Evolutionary conservation across 768 basidiomycete genomes (phyloP), one percentile per base, ranked within the genome.

Genomic region (Suillus subluteus): DNA sequence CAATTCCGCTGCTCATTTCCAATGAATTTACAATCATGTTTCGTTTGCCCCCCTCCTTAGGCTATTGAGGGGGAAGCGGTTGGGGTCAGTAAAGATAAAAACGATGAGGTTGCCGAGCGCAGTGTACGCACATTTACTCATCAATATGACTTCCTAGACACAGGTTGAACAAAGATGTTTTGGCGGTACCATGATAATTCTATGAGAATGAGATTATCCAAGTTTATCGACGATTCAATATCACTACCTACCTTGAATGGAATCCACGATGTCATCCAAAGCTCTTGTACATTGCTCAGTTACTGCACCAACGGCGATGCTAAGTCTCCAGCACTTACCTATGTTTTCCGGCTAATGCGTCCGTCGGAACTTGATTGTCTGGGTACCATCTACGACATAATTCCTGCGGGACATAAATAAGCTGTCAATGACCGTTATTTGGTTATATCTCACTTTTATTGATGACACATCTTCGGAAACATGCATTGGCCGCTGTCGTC

Each of bases 101-200:
- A 26, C 26, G 26, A 26, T 26, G 26, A 26, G 2, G 26, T 1
- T 26, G 26, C 26, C 26, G 26, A 26, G 2, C 26, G 26, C 26
- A 15, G 38, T 40, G 12, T 40, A 30, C 37, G 26, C 30, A 38
- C 35, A 37, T 56, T 16, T 11, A 23, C 13, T 38, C 21, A 21
- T 61, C 41, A 13, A 43, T 6, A 3, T 61, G 18, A 21, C 41
- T 30, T 43, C 41, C 26, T 41, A 61, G 59, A 43, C 38, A 30
- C 41, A 26, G 41, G 41, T 43, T 43, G 41, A 21, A 61, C 30
- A 73, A 96, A 96, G 63, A 95, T 83, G 71, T 90, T 88, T 59
- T 87, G 78, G 66, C 90, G 85, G 71, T 95, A 96, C 87, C 89
- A 95, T 69, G 87, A 76, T 52, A 96, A 82, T 73, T 96, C 93